These are phyloP conservation scores for Eucalyptus sp. DNA, from an alignment of 345 rosid species.

Conservation along the genomic window DNA sequence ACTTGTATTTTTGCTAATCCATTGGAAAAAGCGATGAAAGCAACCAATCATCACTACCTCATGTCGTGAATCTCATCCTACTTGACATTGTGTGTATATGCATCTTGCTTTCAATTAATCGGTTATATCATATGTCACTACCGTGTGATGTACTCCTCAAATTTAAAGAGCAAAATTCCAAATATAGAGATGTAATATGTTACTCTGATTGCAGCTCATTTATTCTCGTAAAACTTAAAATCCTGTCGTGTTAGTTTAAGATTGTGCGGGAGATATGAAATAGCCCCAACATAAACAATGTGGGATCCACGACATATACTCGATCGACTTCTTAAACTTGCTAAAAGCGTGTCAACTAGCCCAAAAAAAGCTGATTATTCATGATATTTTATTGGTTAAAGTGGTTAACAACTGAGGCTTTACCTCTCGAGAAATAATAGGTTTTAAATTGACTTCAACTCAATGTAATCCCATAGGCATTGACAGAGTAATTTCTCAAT, in stretches of 20 bases:
- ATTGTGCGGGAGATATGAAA: not conserved
- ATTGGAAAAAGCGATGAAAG: not conserved
- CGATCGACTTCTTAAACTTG: not conserved
- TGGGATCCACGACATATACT: not conserved
- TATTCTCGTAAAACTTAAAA: not conserved
- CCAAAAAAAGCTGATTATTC: not conserved
- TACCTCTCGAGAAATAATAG: not conserved
- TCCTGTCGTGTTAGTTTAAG: rapidly evolving
- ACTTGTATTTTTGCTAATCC: not conserved
- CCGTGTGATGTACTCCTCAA: rapidly evolving
- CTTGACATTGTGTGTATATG: not conserved
- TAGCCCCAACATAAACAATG: not conserved
- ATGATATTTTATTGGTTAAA: not conserved
- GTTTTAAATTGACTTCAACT: not conserved
- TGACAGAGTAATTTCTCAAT: not conserved
- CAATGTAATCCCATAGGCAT: not conserved
- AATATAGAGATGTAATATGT: not conserved
- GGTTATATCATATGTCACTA: not conserved
- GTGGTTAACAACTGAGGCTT: not conserved
- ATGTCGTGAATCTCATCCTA: not conserved
- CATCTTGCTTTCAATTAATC: not conserved
- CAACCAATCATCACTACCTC: not conserved
- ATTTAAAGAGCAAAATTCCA: not conserved
- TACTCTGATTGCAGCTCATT: not conserved
- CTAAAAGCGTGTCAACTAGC: too few species aligned